Base-by-base conservation (phyloP, 768 basidiomycete genomes). In the Brasilioporus rufonigricans region DNA sequence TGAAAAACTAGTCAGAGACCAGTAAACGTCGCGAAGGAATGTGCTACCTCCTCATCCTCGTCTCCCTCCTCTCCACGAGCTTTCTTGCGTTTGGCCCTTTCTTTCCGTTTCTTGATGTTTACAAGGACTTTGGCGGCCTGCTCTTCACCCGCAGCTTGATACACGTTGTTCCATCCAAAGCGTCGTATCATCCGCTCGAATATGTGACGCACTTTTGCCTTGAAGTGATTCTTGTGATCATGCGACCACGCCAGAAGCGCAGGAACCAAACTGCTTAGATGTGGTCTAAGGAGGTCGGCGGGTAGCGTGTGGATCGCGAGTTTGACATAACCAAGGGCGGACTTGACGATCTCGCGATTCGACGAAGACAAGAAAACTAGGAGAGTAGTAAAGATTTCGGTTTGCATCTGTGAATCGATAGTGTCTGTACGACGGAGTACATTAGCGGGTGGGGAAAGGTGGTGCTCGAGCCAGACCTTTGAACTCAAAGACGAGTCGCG, bases 141-240 rank as follows among this genome's bases (percentile, higher is more conserved):
- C 48, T 89, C 91, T 48, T 89, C 87, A 2, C 82, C 82, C 2
- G 84, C 81, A 64, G 81, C 85, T 32, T 83, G 76, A 65, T 89
- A 84, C 2, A 99, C 84, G 41, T 87, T 87, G 38, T 94, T 85
- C 80, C 84, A 97, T 0, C 86, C 87, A 65, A 97, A 97, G 58
- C 93, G 82, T 58, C 96, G 77, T 60, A 98, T 80, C 83, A 98
- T 86, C 44, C 96, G 84, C 76, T 98, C 96, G 63, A 98, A 95
- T 60, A 98, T 94, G 70, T 98, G 95, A 41, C 93, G 85, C 23
- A 97, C 93, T 76, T 98, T 98, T 47, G 82, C 77, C 71, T 98
- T 98, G 84, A 99, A 98, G 68, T 98, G 97, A 65, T 98, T 98
- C 70, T 96, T 96, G 74, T 98, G 96, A 66, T 98, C 95, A 66